A percentile compares a stretch with the other conserved stretches of the same genome.
Evolutionary conservation across 148 eudicot genomes (phyloP).

Genomic region (Fagopyrum tataricum): DNA sequence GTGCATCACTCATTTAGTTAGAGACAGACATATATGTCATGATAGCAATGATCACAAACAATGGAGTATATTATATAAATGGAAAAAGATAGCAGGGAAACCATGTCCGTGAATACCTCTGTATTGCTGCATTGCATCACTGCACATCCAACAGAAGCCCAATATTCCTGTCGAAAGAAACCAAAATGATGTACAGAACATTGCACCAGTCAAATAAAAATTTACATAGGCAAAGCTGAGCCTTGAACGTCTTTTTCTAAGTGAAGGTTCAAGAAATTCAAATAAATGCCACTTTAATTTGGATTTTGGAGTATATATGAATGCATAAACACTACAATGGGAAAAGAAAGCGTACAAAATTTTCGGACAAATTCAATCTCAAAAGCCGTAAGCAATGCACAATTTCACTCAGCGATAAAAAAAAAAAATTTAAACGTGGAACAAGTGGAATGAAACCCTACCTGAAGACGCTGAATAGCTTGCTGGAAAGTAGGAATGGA

Average conservation of each 20-base stretch:
- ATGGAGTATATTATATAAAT: neutral
- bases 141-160: constrained; percentile 99
- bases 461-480: constrained; percentile 98
- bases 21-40: neutral
- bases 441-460: constrained; percentile 12
- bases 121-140: constrained; percentile 99
- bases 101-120: constrained; percentile 44
- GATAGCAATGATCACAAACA: neutral
- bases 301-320: neutral
- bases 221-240: neutral
- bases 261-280: neutral
- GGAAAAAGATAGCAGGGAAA: neutral
- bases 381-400: neutral
- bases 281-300: neutral
- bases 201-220: neutral
- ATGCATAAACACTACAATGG: neutral
- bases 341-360: neutral
- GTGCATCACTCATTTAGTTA: neutral
- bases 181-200: constrained; percentile 8
- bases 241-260: neutral
- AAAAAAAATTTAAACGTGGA: neutral
- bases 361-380: neutral
- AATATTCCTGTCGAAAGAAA: constrained; percentile 56
- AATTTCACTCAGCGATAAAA: neutral
- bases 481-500: constrained; percentile 78